A percentile compares a stretch with the other conserved stretches of the same genome.
Evolutionary conservation across 208 protist species (phyloP).

Genomic region (Leishmania amazonensis): DNA sequence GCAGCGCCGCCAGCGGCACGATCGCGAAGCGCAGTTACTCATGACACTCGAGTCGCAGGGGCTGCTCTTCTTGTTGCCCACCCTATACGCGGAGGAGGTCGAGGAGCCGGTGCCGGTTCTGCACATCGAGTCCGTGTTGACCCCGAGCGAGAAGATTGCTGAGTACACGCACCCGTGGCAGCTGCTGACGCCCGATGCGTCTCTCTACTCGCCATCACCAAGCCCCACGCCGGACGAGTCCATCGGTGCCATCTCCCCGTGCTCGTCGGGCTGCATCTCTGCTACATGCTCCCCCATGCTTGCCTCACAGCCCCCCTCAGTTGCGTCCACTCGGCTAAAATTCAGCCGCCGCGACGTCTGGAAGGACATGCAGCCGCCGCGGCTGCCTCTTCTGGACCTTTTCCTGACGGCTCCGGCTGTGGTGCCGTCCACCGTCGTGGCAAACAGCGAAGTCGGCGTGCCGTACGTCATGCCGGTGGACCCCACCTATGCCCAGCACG

Average conservation of each 20-base stretch:
- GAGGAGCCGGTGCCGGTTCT: slow-evolving; percentile 30
- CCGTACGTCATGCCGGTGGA: slow-evolving; percentile 30
- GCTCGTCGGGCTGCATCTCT: slow-evolving; percentile 23
- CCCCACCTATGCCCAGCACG: slow-evolving; percentile 24
- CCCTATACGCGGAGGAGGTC: slow-evolving; percentile 27
- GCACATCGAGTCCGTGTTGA: slow-evolving; percentile 14
- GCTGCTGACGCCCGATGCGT: slow-evolving; percentile 23
- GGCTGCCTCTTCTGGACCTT: slow-evolving; percentile 29
- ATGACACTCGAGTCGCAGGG: slow-evolving; percentile 30
- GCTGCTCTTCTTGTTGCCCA: slow-evolving; percentile 42
- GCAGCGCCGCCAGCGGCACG: slow-evolving; percentile 35
- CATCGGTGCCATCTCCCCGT: slow-evolving; percentile 30
- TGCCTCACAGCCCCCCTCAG: background rate
- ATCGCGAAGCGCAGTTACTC: slow-evolving; percentile 39
- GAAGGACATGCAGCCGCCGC: slow-evolving; percentile 22
- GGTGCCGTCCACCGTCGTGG: slow-evolving; percentile 19
- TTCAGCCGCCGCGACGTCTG: slow-evolving; percentile 5
- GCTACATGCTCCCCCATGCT: slow-evolving; percentile 7
- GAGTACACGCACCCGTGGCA: slow-evolving; percentile 23
- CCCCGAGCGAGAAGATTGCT: background rate
- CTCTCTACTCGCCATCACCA: slow-evolving; percentile 25
- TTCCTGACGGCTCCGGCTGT: slow-evolving; percentile 31
- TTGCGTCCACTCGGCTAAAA: background rate
- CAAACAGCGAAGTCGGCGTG: slow-evolving; percentile 19
- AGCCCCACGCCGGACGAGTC: slow-evolving; percentile 21